Base-by-base conservation (phyloP, 2,329 filamentous ascomycete species). In the Alternaria sp. region DNA sequence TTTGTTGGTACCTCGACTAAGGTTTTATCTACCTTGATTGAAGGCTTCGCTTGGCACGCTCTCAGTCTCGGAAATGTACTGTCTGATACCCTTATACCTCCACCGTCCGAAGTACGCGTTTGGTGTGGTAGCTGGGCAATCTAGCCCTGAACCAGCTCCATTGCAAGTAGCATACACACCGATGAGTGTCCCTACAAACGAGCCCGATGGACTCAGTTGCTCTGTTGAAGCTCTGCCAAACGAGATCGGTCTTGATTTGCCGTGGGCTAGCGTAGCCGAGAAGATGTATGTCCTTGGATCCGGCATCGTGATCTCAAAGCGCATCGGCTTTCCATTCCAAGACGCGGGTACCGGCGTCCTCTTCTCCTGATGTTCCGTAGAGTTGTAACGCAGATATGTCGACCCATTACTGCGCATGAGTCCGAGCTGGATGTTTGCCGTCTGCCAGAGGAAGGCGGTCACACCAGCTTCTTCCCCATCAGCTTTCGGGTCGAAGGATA, bases 101-200 rank as follows among this genome's bases (percentile, higher is more conserved):
- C 85, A 86, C 15, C 81, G 72, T 6, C 78, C 81, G 52, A 86
- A 76, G 67, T 85, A 86, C 2, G 83, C 83, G 4, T 83, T 80
- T 17, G 82, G 82, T 2, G 68, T 78, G 3, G 78, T 81, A 13
- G 21, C 5, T 12, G 58, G 58, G 32, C 58, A 60, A 43, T 60
- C 44, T 30, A 60, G 9, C 15, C 44, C 43, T 12, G 50, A 17
- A 0, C 77, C 70, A 3, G 79, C 79, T 0, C 84, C 84, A 65
- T 88, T 87, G 44, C 78, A 85, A 2, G 86, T 87, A 30, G 81
- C 82, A 68, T 86, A 87, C 2, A 82, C 78, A 0, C 86, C 86
- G 0, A 88, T 65, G 13, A 87, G 75, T 1, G 81, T 81, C 0
- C 85, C 86, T 82, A 62, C 66, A 47, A 69, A 70, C 5, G 51